Evolutionary conservation across 768 basidiomycete species (phyloP).

Genomic region (Leccinum disarticulatum): DNA sequence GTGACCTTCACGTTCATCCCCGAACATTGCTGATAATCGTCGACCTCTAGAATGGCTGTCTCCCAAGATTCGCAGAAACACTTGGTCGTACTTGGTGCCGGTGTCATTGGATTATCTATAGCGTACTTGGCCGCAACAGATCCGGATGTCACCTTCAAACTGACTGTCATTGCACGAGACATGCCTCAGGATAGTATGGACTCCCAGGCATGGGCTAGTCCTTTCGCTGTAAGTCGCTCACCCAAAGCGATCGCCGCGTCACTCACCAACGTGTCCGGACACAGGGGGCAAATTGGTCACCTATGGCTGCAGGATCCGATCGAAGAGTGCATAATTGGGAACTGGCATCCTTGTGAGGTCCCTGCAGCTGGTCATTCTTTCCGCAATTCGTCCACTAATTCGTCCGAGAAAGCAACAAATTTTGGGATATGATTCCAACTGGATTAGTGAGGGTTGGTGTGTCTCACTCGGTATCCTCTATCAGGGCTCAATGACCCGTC

Average conservation of each 20-base stretch:
- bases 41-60: conserved; percentile 11
- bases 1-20: not conserved
- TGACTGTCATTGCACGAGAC: conserved; percentile 37
- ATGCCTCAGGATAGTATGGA: conserved; percentile 35
- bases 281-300: conserved; percentile 50
- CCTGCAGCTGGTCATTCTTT: not conserved
- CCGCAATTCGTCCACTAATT: conserved; percentile 6
- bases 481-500: conserved; percentile 3
- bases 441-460: conserved; percentile 40
- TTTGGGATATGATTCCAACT: conserved; percentile 48
- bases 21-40: not conserved
- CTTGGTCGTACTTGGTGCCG: conserved; percentile 38
- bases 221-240: conserved; percentile 44
- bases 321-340: conserved; percentile 40
- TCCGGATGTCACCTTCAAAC: conserved; percentile 12
- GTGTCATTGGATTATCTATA: conserved; percentile 40
- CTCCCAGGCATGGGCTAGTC: conserved; percentile 49
- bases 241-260: not conserved
- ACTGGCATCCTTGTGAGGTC: conserved; percentile 40
- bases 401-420: conserved; percentile 36
- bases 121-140: conserved; percentile 34
- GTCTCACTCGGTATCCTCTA: not conserved
- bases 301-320: conserved; percentile 39
- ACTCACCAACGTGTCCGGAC: not conserved
- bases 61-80: conserved; percentile 8